Evolutionary conservation across 495 filamentous ascomycete species (phyloP).

Genomic region (Aspergillus diversus): DNA sequence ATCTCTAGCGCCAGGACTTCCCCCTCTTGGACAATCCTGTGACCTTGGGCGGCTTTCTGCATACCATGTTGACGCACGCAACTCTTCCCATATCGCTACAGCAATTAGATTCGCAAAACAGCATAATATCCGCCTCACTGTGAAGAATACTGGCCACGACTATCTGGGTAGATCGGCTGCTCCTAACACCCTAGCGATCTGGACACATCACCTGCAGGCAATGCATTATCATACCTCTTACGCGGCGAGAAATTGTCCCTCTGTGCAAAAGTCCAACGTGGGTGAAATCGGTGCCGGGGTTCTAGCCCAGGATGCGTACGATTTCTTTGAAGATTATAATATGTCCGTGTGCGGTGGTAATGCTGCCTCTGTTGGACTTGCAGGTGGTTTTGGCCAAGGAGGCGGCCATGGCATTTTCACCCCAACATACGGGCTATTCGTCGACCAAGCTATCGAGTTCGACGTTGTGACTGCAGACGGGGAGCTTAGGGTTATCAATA

Average conservation of each 20-base stretch:
- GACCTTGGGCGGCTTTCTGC: slow-evolving; percentile 21
- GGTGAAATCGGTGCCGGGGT: slow-evolving; percentile 34
- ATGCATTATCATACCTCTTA: slow-evolving; percentile 29
- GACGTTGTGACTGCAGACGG: slow-evolving; percentile 55
- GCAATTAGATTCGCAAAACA: slow-evolving; percentile 21
- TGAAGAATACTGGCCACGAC: slow-evolving; percentile 62
- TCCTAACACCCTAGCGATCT: slow-evolving; percentile 50
- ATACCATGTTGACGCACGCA: slow-evolving; percentile 23
- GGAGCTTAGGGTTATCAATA: slow-evolving; percentile 42
- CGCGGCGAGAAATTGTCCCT: slow-evolving; percentile 27
- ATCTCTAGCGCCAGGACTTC: background rate
- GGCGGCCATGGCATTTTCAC: slow-evolving; percentile 25
- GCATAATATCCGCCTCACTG: slow-evolving; percentile 26
- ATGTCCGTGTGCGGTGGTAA: slow-evolving; percentile 31
- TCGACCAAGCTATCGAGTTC: slow-evolving; percentile 28
- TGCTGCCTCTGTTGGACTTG: slow-evolving; percentile 27
- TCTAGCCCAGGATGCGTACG: slow-evolving; percentile 25
- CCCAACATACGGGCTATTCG: slow-evolving; percentile 25
- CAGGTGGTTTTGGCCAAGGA: slow-evolving; percentile 30
- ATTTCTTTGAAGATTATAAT: slow-evolving; percentile 19
- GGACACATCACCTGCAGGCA: slow-evolving; percentile 54
- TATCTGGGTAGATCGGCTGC: slow-evolving; percentile 57
- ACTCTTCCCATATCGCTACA: slow-evolving; percentile 16
- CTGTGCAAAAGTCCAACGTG: slow-evolving; percentile 19
- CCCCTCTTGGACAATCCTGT: slow-evolving; percentile 9